A percentile compares a stretch with the other conserved stretches of the same genome.
These are phyloP conservation scores for Penicillium maclennaniae DNA, from an alignment of 495 filamentous ascomycete genomes.

Conservation along the genomic window DNA sequence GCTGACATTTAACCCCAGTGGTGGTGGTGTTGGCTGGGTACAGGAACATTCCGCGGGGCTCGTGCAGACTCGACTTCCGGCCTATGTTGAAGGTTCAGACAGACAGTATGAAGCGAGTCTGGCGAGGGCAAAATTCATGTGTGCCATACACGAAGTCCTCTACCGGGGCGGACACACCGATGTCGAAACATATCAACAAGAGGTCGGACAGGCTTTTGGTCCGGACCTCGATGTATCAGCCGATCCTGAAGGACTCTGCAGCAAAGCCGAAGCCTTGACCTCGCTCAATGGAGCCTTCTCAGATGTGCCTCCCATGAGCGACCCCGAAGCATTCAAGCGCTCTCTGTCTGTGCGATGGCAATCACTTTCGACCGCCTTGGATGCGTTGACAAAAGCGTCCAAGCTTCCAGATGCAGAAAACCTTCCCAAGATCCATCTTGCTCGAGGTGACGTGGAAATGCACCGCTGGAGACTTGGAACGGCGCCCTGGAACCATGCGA, in stretches of 20 bases:
- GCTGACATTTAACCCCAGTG: conserved; percentile 33
- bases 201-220: conserved; percentile 43
- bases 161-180: conserved; percentile 49
- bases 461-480: conserved; percentile 52
- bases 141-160: conserved; percentile 50
- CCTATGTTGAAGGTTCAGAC: conserved; percentile 42
- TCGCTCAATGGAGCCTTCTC: conserved; percentile 46
- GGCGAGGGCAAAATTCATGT: conserved; percentile 49
- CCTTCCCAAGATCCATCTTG: conserved; percentile 55
- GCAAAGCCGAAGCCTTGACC: conserved; percentile 55
- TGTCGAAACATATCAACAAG: conserved; percentile 46
- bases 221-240: conserved; percentile 36
- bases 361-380: conserved; percentile 44
- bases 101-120: conserved; percentile 51
- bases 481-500: conserved; percentile 39
- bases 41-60: conserved; percentile 50
- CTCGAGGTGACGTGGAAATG: conserved; percentile 60
- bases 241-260: conserved; percentile 50
- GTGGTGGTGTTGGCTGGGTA: conserved; percentile 48
- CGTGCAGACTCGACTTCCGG: conserved; percentile 43
- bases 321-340: conserved; percentile 24
- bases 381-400: conserved; percentile 49
- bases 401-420: conserved; percentile 51
- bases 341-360: conserved; percentile 44
- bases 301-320: conserved; percentile 31